Percentiles rank a stretch among this genome's conserved stretches.
Evolutionary conservation across 2,329 filamentous ascomycete species (phyloP).

Genomic region (Trichophyton equinum): DNA sequence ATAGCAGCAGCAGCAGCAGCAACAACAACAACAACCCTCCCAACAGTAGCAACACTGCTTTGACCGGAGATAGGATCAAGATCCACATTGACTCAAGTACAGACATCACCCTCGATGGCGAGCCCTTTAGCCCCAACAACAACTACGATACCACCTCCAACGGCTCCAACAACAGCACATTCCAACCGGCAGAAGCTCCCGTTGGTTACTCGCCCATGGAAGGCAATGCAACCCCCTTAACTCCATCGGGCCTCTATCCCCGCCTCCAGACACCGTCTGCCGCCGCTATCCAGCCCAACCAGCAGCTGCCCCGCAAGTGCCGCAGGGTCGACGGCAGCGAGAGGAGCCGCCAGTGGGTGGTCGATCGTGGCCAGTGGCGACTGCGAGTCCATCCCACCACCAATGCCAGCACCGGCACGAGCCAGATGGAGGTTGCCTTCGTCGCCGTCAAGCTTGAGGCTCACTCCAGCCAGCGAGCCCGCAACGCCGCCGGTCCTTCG

Average conservation of each 20-base stretch:
- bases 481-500: slow-evolving; percentile 57
- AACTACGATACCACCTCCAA: background rate
- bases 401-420: slow-evolving; percentile 26
- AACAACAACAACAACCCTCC: slow-evolving; percentile 15
- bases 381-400: slow-evolving; percentile 46
- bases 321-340: slow-evolving; percentile 37
- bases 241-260: background rate
- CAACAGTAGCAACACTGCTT: slow-evolving; percentile 56
- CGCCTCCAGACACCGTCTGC: background rate
- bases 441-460: slow-evolving; percentile 66
- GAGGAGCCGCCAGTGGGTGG: slow-evolving; percentile 42
- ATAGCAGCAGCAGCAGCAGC: slow-evolving; percentile 41
- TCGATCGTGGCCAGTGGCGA: slow-evolving; percentile 60
- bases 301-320: slow-evolving; percentile 23
- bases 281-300: slow-evolving; percentile 7
- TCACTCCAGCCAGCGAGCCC: slow-evolving; percentile 49
- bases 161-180: background rate
- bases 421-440: slow-evolving; percentile 54
- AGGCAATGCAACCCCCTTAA: background rate
- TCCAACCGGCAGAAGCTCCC: background rate
- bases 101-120: slow-evolving; percentile 32
- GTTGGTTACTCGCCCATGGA: background rate
- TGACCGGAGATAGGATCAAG: slow-evolving; percentile 50
- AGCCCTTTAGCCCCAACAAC: slow-evolving; percentile 10
- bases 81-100: slow-evolving; percentile 46